Conservation (phyloP, 768 basidiomycete species). For the Gloeostereum incarnatum region DNA sequence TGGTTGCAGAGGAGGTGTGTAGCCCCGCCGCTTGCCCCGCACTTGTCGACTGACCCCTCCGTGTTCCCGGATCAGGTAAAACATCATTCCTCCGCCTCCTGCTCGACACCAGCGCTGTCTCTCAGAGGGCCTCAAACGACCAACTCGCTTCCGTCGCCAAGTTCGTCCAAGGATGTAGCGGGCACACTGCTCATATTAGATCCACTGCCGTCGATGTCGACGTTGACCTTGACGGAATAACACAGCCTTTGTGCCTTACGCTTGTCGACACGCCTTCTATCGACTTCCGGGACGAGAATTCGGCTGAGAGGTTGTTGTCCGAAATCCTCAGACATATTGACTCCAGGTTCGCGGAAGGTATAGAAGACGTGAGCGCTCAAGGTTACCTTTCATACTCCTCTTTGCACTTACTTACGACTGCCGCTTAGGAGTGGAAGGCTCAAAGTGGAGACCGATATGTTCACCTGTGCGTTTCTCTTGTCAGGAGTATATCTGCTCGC, state of each 20-base stretch:
- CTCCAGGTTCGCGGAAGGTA: constrained; percentile 58
- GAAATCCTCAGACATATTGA: constrained; percentile 72
- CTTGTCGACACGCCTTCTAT: constrained; percentile 80
- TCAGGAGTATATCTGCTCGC: background rate
- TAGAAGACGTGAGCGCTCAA: constrained; percentile 61
- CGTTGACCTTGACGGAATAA: constrained; percentile 39
- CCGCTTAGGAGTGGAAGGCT: constrained; percentile 58
- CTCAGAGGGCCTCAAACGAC: constrained; percentile 53
- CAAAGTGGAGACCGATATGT: constrained; percentile 69
- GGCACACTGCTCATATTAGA: constrained; percentile 66
- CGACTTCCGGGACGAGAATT: constrained; percentile 59
- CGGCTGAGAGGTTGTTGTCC: constrained; percentile 51
- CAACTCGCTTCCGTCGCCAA: constrained; percentile 76
- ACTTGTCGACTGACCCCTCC: constrained; percentile 12
- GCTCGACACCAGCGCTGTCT: constrained; percentile 70
- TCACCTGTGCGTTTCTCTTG: constrained; percentile 50
- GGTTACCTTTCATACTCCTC: constrained; percentile 10
- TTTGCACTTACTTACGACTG: constrained; percentile 11
- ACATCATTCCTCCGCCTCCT: constrained; percentile 81
- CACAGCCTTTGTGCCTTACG: constrained; percentile 49
- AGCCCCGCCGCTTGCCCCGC: constrained; percentile 8
- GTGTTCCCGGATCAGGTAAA: constrained; percentile 54
- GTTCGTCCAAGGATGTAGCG: constrained; percentile 68
- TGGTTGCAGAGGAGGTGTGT: constrained; percentile 62
- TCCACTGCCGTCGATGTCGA: constrained; percentile 66